These are phyloP conservation scores for Xylaria palmicola DNA, from an alignment of 495 filamentous ascomycete species.

Conservation along the genomic window DNA sequence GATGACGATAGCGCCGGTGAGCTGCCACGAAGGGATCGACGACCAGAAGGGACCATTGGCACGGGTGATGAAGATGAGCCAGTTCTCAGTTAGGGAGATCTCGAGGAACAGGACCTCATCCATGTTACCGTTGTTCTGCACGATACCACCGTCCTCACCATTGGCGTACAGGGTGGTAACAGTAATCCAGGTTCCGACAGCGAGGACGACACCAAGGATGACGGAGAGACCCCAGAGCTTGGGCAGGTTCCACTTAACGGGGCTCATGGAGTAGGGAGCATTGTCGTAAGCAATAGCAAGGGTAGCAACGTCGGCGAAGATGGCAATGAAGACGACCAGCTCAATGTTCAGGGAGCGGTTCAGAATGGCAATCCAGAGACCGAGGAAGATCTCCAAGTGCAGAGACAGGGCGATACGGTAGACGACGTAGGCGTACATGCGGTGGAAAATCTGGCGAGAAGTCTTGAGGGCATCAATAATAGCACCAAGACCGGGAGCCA, in stretches of 20 bases:
- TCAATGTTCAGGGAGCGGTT: slow-evolving; percentile 82
- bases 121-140: slow-evolving; percentile 79
- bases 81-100: slow-evolving; percentile 89
- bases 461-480: slow-evolving; percentile 94
- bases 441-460: slow-evolving; percentile 93
- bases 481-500: slow-evolving; percentile 84
- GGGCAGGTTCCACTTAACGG: slow-evolving; percentile 92
- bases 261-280: slow-evolving; percentile 79
- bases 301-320: slow-evolving; percentile 92
- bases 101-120: slow-evolving; percentile 86
- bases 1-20: slow-evolving; percentile 69
- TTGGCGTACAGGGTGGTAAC: slow-evolving; percentile 72
- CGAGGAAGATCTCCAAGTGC: slow-evolving; percentile 85
- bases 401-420: slow-evolving; percentile 93
- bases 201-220: slow-evolving; percentile 75
- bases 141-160: slow-evolving; percentile 71
- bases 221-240: slow-evolving; percentile 91
- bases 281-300: slow-evolving; percentile 93
- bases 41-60: slow-evolving; percentile 85
- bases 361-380: slow-evolving; percentile 84
- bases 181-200: slow-evolving; percentile 80
- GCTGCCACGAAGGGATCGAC: slow-evolving; percentile 78
- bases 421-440: slow-evolving; percentile 95
- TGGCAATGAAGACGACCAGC: slow-evolving; percentile 88
- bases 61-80: slow-evolving; percentile 95